Evolutionary conservation across 495 filamentous ascomycete species (phyloP).

Genomic region (Clohesyomyces aquaticus): DNA sequence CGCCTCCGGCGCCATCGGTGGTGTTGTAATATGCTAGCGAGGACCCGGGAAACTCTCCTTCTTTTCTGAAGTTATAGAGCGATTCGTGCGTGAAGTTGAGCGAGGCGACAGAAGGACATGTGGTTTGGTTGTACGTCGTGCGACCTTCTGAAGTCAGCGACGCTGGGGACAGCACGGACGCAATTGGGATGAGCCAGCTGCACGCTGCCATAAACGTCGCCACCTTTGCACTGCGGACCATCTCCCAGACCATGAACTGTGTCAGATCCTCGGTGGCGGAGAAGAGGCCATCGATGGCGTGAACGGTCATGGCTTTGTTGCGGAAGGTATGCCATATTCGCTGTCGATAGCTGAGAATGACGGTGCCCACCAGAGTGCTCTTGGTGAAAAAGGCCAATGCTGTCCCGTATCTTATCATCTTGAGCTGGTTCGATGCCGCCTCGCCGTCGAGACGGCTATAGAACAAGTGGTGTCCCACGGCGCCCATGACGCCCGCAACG

Average conservation of each 20-base stretch:
- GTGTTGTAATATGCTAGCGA: constrained; percentile 46
- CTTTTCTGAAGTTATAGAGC: constrained; percentile 37
- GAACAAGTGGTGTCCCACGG: constrained; percentile 49
- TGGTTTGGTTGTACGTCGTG: constrained; percentile 15
- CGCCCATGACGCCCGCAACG: constrained; percentile 44
- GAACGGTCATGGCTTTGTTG: constrained; percentile 45
- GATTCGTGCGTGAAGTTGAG: constrained; percentile 44
- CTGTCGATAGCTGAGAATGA: constrained; percentile 48
- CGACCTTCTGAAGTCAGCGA: constrained; percentile 45
- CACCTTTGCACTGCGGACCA: constrained; percentile 47
- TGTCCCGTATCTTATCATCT: constrained; percentile 47
- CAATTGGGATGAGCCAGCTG: constrained; percentile 50
- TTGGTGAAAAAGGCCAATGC: constrained; percentile 51
- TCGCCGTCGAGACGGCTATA: constrained; percentile 46
- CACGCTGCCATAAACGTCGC: constrained; percentile 49
- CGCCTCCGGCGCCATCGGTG: constrained; percentile 40
- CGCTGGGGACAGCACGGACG: constrained; percentile 48
- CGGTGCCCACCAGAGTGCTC: constrained; percentile 46
- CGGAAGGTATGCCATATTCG: constrained; percentile 50
- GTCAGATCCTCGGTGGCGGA: constrained; percentile 48
- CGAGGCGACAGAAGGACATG: constrained; percentile 38
- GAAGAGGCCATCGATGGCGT: constrained; percentile 49
- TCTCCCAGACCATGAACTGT: constrained; percentile 44
- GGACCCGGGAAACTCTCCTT: constrained; percentile 39
- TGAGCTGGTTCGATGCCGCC: constrained; percentile 44